A percentile compares a stretch with the other conserved stretches of the same genome.
These are phyloP conservation scores for Avicennia marina DNA, from an alignment of 257 asterid genomes.

Conservation along the genomic window DNA sequence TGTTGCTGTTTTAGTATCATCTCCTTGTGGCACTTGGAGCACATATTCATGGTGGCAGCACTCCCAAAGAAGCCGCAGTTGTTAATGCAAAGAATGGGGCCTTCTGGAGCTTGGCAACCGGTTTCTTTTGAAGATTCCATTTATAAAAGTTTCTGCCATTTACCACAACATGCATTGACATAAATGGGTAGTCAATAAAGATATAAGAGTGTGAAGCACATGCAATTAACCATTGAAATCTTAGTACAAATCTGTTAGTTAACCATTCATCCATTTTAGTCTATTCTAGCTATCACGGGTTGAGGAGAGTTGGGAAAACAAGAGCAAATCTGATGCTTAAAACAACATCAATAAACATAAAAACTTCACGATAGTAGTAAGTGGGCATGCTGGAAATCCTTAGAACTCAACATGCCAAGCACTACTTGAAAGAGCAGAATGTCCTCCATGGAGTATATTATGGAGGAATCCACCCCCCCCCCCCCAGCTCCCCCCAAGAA, in stretches of 20 bases:
- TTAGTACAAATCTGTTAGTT: too few species aligned
- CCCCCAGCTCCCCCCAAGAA: not conserved
- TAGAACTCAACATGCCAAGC: too few species aligned
- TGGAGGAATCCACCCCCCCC: not conserved
- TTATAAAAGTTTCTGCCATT: constrained; percentile 16
- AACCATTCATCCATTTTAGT: too few species aligned
- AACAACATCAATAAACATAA: not conserved
- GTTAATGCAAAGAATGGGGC: constrained; percentile 54
- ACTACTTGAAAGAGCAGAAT: not conserved
- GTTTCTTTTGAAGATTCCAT: constrained; percentile 62
- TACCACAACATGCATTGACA: not conserved
- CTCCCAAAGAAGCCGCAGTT: constrained; percentile 66
- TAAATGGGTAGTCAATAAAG: not conserved
- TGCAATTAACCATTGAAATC: not conserved
- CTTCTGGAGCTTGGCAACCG: constrained; percentile 51
- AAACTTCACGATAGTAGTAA: not conserved
- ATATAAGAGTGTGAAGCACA: not conserved
- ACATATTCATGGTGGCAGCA: constrained; percentile 59
- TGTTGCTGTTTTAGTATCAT: constrained; percentile 39
- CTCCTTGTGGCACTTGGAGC: constrained; percentile 59
- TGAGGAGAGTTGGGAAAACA: too few species aligned
- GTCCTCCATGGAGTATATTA: not conserved
- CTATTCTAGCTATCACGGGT: too few species aligned
- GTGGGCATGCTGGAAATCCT: not conserved
- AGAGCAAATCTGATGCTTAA: not conserved